These are phyloP conservation scores for Xylaria nigripes DNA, from an alignment of 495 filamentous ascomycete genomes.

Conservation along the genomic window DNA sequence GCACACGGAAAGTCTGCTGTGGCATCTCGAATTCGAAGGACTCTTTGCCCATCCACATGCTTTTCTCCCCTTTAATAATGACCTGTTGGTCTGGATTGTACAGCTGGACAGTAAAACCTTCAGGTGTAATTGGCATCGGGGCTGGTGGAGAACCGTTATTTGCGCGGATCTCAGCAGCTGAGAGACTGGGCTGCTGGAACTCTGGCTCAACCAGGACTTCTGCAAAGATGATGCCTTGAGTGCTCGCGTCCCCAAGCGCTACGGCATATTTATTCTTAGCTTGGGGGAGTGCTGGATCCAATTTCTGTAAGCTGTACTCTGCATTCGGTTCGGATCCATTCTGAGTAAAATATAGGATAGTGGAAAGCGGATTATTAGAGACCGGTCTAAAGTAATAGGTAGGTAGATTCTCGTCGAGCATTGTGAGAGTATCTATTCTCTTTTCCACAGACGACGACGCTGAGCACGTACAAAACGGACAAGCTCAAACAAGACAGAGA, in stretches of 20 bases:
- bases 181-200: slow-evolving; percentile 74
- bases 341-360: slow-evolving; percentile 64
- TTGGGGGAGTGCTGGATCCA: slow-evolving; percentile 57
- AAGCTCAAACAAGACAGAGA: too few relatives aligned
- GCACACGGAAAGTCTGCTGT: slow-evolving; percentile 70
- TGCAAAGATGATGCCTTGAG: slow-evolving; percentile 72
- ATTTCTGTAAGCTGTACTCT: slow-evolving; percentile 68
- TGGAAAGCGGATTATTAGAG: slow-evolving; percentile 39
- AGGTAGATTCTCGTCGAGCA: slow-evolving; percentile 94
- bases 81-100: slow-evolving; percentile 92
- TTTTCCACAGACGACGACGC: not conserved
- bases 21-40: slow-evolving; percentile 92
- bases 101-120: slow-evolving; percentile 71
- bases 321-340: slow-evolving; percentile 71
- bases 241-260: slow-evolving; percentile 75
- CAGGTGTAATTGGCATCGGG: slow-evolving; percentile 69
- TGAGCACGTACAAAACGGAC: too few relatives aligned
- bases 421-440: slow-evolving; percentile 30
- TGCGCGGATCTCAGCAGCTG: slow-evolving; percentile 67
- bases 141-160: slow-evolving; percentile 58
- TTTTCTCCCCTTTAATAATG: slow-evolving; percentile 57
- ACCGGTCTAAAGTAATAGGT: slow-evolving; percentile 40
- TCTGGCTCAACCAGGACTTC: slow-evolving; percentile 79
- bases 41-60: slow-evolving; percentile 67
- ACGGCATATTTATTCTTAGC: slow-evolving; percentile 78